A percentile compares a stretch with the other conserved stretches of the same genome.
These are phyloP conservation scores for Holtermanniella nyarrowii DNA, from an alignment of 768 basidiomycete species.

Conservation along the genomic window DNA sequence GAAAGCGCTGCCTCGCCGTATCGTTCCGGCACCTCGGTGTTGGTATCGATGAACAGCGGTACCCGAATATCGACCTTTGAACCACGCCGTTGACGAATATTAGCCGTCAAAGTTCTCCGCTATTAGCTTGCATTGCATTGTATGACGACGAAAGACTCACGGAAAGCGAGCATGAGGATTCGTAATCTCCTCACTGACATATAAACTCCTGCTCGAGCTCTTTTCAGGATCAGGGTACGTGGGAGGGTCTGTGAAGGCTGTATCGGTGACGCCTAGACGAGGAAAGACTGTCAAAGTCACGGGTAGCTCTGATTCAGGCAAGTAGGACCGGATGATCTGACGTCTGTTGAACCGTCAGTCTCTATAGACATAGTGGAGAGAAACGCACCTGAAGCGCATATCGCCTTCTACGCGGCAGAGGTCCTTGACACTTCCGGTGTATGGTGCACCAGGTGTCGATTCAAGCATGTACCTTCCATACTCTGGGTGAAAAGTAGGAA, in stretches of 20 bases:
- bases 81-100: slow-evolving; percentile 79
- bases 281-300: slow-evolving; percentile 94
- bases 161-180: slow-evolving; percentile 97
- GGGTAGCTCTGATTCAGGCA: slow-evolving; percentile 77
- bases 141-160: slow-evolving; percentile 53
- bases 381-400: slow-evolving; percentile 76
- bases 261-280: slow-evolving; percentile 72
- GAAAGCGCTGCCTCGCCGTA: slow-evolving; percentile 45
- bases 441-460: slow-evolving; percentile 90
- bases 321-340: slow-evolving; percentile 66
- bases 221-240: slow-evolving; percentile 60
- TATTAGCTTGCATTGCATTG: slow-evolving; percentile 5
- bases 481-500: slow-evolving; percentile 93
- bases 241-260: slow-evolving; percentile 75
- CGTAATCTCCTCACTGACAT: slow-evolving; percentile 88
- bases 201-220: slow-evolving; percentile 76
- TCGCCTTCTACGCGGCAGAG: slow-evolving; percentile 82
- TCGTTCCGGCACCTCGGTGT: slow-evolving; percentile 46
- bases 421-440: slow-evolving; percentile 75
- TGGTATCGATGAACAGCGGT: slow-evolving; percentile 77
- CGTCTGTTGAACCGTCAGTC: slow-evolving; percentile 46
- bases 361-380: neutral
- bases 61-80: slow-evolving; percentile 93
- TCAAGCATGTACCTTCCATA: slow-evolving; percentile 99
- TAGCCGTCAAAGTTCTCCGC: slow-evolving; percentile 84